Percentiles rank a stretch among this genome's conserved stretches.
These are phyloP conservation scores for Penicillium brasilianum DNA, from an alignment of 2,329 filamentous ascomycete genomes.

Conservation along the genomic window DNA sequence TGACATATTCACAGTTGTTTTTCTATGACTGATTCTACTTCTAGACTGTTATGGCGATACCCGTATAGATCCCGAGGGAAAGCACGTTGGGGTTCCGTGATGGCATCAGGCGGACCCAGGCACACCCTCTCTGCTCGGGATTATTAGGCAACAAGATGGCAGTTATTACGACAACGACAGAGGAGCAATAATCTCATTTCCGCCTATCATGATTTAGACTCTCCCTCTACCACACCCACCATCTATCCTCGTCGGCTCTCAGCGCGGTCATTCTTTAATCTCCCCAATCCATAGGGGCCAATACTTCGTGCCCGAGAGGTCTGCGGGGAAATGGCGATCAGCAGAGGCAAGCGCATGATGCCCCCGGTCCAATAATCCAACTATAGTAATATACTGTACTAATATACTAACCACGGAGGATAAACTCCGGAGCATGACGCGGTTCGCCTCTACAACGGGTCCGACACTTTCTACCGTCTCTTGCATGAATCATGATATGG, in stretches of 20 bases:
- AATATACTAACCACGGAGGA: neutral
- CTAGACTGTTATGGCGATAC: neutral
- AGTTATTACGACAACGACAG: neutral
- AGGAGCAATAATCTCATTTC: neutral
- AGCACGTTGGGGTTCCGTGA: slow-evolving; percentile 21
- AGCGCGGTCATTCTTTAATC: neutral
- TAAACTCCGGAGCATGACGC: neutral
- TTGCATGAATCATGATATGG: neutral
- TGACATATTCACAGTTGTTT: neutral
- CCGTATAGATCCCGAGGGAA: slow-evolving; percentile 7
- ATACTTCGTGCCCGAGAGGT: slow-evolving; percentile 9
- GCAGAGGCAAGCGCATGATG: slow-evolving; percentile 12
- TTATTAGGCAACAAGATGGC: neutral
- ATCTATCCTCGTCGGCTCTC: slow-evolving; percentile 8
- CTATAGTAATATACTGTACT: neutral
- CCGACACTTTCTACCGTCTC: neutral
- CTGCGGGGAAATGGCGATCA: slow-evolving; percentile 28
- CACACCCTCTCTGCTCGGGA: neutral
- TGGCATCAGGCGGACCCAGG: slow-evolving; percentile 27
- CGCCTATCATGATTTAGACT: neutral
- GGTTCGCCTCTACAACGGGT: neutral
- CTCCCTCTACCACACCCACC: neutral
- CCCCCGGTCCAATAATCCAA: neutral
- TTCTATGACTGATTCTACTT: no score
- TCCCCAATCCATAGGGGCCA: neutral